These are phyloP conservation scores for Calonectria henricotiae DNA, from an alignment of 2,329 filamentous ascomycete species.

Conservation along the genomic window DNA sequence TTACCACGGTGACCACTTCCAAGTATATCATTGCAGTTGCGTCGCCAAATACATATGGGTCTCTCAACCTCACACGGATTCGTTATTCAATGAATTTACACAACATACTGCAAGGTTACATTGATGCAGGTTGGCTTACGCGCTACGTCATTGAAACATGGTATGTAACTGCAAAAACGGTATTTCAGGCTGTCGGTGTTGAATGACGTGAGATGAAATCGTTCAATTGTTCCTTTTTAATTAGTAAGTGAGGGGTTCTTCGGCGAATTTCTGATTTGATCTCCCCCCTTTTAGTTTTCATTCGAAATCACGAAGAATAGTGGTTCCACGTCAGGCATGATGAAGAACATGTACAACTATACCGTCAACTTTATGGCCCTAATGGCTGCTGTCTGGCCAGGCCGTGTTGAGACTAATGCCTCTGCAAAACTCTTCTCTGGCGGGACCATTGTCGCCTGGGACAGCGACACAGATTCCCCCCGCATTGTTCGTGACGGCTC, in stretches of 20 bases:
- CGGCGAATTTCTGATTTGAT: not conserved
- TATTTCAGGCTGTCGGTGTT: not conserved
- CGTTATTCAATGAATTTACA: not conserved
- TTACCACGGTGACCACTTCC: no score
- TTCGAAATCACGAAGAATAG: not conserved
- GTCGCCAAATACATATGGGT: no score
- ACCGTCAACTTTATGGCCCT: not conserved
- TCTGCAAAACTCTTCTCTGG: conserved; percentile 26
- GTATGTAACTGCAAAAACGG: not conserved
- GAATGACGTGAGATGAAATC: conserved; percentile 10
- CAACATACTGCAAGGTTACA: not conserved
- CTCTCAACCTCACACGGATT: not conserved
- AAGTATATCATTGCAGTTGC: not conserved
- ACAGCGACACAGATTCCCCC: conserved; percentile 19
- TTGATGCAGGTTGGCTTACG: not conserved
- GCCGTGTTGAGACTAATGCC: not conserved
- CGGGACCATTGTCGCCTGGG: conserved; percentile 29
- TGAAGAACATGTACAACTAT: conserved; percentile 12
- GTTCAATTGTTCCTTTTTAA: not conserved
- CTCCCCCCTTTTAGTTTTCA: not conserved
- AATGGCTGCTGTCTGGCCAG: not conserved
- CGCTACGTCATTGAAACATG: not conserved
- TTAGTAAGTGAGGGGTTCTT: not conserved
- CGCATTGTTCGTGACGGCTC: conserved; percentile 28
- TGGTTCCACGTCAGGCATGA: not conserved